phyloP scores from a whole-genome alignment of 371 early-diverging fungal genomes.

The Chytridium lagenaria region DNA sequence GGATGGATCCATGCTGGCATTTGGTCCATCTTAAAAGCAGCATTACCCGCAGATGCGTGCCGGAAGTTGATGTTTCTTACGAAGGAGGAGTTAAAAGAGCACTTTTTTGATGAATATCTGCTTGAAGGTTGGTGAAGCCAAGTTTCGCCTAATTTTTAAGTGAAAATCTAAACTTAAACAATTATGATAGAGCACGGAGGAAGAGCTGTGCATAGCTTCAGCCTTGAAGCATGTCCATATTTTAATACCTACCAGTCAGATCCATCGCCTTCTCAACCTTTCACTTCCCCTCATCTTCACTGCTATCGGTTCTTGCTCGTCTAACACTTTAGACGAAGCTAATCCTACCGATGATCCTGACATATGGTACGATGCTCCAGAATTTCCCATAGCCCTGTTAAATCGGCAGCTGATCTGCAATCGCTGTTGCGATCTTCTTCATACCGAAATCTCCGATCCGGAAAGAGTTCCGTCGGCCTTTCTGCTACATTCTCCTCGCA shows the following conservation, averaged over 20 bases:
- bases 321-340: slow-evolving; percentile 13
- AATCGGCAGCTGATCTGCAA: slow-evolving; percentile 22
- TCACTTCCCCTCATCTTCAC: slow-evolving; percentile 9
- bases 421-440: slow-evolving; percentile 15
- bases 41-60: slow-evolving; percentile 47
- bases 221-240: slow-evolving; percentile 1
- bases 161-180: too few species aligned
- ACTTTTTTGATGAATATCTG: slow-evolving; percentile 36
- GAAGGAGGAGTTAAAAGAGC: slow-evolving; percentile 36
- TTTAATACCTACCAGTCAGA: slow-evolving; percentile 9
- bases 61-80: slow-evolving; percentile 47
- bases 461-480: background rate
- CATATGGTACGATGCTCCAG: slow-evolving; percentile 36
- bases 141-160: too few species aligned
- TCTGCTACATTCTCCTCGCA: background rate
- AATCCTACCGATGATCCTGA: slow-evolving; percentile 22
- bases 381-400: slow-evolving; percentile 10
- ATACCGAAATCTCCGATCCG: background rate
- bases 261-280: slow-evolving; percentile 11
- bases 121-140: slow-evolving; percentile 33
- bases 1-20: slow-evolving; percentile 60
- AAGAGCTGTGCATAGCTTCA: background rate
- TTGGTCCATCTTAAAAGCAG: slow-evolving; percentile 50
- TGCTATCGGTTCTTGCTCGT: background rate
- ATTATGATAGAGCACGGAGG: slow-evolving; percentile 1